Evolutionary conservation across 495 filamentous ascomycete species (phyloP).

Genomic region (Paragyromitra xinjiangensis): DNA sequence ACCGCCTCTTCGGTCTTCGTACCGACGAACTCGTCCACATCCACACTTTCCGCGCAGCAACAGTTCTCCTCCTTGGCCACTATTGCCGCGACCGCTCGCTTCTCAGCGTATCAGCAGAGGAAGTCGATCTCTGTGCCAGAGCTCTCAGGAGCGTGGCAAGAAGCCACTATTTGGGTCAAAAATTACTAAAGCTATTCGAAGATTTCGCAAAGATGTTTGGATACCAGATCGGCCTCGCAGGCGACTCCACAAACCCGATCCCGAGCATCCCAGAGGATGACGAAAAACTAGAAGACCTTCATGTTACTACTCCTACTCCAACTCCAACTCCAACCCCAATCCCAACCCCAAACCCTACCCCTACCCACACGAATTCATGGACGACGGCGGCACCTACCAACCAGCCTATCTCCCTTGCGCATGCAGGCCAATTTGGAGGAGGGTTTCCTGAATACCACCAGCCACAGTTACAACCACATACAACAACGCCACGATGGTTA

Average conservation of each 20-base stretch:
- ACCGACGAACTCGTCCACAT: slow-evolving; percentile 54
- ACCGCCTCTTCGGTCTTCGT: slow-evolving; percentile 49
- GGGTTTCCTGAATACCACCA: slow-evolving; percentile 25
- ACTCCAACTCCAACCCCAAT: slow-evolving; percentile 12
- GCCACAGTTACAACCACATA: not conserved
- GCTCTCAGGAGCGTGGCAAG: slow-evolving; percentile 50
- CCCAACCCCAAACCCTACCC: slow-evolving; percentile 10
- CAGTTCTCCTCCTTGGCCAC: slow-evolving; percentile 56
- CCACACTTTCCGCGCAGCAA: slow-evolving; percentile 56
- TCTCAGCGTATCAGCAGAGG: slow-evolving; percentile 46
- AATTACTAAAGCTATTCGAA: slow-evolving; percentile 53
- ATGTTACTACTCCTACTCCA: not conserved
- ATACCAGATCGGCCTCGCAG: slow-evolving; percentile 47
- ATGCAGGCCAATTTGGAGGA: slow-evolving; percentile 3
- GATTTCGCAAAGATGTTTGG: slow-evolving; percentile 56
- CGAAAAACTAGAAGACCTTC: slow-evolving; percentile 21
- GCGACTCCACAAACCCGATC: slow-evolving; percentile 17
- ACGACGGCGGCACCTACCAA: not conserved
- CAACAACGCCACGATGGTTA: slow-evolving; percentile 32
- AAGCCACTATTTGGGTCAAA: slow-evolving; percentile 45
- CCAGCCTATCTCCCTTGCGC: slow-evolving; percentile 14
- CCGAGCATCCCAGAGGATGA: not conserved
- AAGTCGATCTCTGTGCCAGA: slow-evolving; percentile 53
- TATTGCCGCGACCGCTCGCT: slow-evolving; percentile 51
- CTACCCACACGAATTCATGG: slow-evolving; percentile 23